Evolutionary conservation across 176 grass and related monocot species (phyloP).

Genomic region (Musa troglodytarum): DNA sequence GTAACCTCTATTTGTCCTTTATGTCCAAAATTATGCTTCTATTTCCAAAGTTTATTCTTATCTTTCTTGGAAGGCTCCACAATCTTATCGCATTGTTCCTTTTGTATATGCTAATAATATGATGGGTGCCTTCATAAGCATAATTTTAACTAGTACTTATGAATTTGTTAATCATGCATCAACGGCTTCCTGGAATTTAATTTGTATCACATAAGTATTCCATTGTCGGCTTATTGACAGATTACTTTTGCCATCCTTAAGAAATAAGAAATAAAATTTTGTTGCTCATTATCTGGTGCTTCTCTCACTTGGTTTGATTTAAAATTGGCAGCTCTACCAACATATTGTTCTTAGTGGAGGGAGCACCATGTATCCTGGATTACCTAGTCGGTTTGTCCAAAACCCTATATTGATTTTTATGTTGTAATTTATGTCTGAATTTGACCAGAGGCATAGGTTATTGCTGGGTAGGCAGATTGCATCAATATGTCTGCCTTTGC

Average conservation of each 20-base stretch:
- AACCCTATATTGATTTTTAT: background rate
- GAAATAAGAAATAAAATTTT: background rate
- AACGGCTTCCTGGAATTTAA: background rate
- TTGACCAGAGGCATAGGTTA: background rate
- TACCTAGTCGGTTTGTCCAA: conserved; percentile 66
- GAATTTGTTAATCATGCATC: background rate
- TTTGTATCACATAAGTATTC: background rate
- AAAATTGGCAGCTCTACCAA: conserved; percentile 69
- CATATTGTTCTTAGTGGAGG: conserved; percentile 93
- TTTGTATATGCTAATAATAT: background rate
- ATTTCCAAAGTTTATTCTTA: background rate
- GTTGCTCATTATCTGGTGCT: background rate
- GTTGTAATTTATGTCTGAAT: background rate
- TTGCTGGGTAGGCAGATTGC: background rate
- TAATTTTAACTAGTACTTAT: background rate
- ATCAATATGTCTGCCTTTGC: background rate
- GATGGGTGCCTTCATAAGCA: background rate
- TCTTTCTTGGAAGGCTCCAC: background rate
- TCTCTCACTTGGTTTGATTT: conserved; percentile 8
- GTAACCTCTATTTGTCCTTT: background rate
- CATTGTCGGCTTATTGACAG: too few species aligned
- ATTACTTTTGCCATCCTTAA: too few species aligned
- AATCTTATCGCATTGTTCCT: background rate
- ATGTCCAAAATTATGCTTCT: background rate
- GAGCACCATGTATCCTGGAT: conserved; percentile 95